Evolutionary conservation across 2,329 filamentous ascomycete genomes (phyloP), one percentile per base, ranked within the genome.

Genomic region (Aspergillus jensenii): DNA sequence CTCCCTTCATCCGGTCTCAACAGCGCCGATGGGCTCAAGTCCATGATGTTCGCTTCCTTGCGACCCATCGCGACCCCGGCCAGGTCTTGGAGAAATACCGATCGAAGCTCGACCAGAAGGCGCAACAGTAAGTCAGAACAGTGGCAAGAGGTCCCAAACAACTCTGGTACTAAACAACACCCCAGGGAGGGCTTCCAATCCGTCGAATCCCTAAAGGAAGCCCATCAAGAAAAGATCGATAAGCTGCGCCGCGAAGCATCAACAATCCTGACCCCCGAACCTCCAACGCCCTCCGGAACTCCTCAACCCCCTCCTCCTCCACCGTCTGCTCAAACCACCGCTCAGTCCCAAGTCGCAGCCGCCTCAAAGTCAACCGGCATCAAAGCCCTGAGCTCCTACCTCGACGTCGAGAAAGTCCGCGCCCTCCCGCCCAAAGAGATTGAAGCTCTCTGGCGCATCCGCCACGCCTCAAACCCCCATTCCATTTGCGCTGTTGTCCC

Each of bases 1-100:
- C 63, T 4, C 67, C 67, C 15, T 68, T 75, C 7, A 62, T 70
- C 49, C 68, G 70, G 2, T 45, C 49, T 17, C 69, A 72, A 54
- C 93, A 97, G 75, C 86, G 88, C 56, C 87, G 93, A 72, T 96
- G 91, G 89, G 93, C 93, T 2, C 91, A 91, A 68, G 92, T 97
- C 31, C 91, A 96, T 75, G 91, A 97, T 75, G 87, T 96, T 48
- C 91, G 93, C 63, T 96, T 93, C 81, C 84, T 96, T 46, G 89
- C 89, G 60, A 95, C 91, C 15, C 90, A 92, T 61, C 85, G 85
- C 58, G 80, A 85, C 57, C 82, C 87, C 47, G 74, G 71, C 23
- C 82, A 83, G 66, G 80, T 97, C 40, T 73, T 90, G 63, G 91
- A 96, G 63, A 96, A 90, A 76, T 99, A 99, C 80, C 86, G 85